Evolutionary conservation across 2,329 filamentous ascomycete genomes (phyloP), one percentile per base, ranked within the genome.

Genomic region (Phialocephala subalpina): DNA sequence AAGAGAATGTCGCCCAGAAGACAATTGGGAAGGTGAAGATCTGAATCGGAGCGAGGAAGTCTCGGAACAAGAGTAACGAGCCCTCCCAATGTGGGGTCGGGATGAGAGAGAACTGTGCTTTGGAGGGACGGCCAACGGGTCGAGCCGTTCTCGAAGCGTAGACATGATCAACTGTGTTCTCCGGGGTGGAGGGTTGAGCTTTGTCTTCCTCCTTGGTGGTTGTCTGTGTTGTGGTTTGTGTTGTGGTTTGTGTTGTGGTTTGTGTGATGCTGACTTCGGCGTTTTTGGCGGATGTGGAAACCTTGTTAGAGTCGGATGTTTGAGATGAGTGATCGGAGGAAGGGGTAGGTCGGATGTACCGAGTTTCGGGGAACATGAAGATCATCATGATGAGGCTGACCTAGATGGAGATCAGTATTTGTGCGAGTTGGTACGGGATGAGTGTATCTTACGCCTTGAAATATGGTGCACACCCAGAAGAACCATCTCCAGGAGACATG

Each of bases 361-460:
- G 84, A 0, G 87, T 89, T 73, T 90, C 87, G 0, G 87, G 87
- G 70, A 88, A 89, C 72, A 85, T 79, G 73, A 88, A 86, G 27
- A 88, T 71, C 84, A 79, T 73, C 86, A 77, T 12, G 86, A 55
- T 36, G 85, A 77, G 0, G 82, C 82, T 4, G 83, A 70, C 73
- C 59, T 61, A 20, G 20, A 27, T 29, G 14, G 49, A 20, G 14
- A 27, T 27, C 3, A 25, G 33, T 40, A 27, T 11, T 22, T 55
- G 47, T 16, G 22, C 3, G n/a, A 18, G 20, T 27, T 49, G 25
- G 49, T 29, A 25, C 33, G 58, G 20, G 14, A 22, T 20, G 5
- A 2, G 25, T 14, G 29, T 9, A 36, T 52, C 47, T 38, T 61
- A 55, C 59, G 14, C 64, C 69, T 71, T 77, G 75, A 16, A 75